Evolutionary conservation across 176 grass and related monocot species (phyloP), one percentile per base, ranked within the genome.

Genomic region (Aechmea fasciata): DNA sequence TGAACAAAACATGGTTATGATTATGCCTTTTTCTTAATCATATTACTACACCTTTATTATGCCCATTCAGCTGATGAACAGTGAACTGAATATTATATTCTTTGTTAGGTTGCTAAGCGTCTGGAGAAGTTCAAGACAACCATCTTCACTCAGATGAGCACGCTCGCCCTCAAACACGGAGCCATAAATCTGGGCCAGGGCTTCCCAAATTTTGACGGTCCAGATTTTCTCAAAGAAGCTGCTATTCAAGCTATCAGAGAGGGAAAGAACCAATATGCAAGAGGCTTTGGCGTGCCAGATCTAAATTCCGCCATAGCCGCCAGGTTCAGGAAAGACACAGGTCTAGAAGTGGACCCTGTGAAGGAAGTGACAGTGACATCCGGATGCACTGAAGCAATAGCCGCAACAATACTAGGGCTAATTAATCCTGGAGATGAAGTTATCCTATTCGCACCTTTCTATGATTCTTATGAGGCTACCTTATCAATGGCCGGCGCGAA

Each of bases 81-180:
- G 13, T n/a, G 13, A 57, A 17, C 15, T 15, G 2, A 25, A 70
- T 25, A 7, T 52, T 70, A 3, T 11, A 13, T 15, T 52, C 48
- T 77, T 61, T 22, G 14, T 48, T n/a, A 99, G 94, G 89, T 99
- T 1, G 94, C 94, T 49, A 90, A 93, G 54, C 79, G 89, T 11
- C 50, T 99, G 77, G 94, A 99, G 51, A 93, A 93, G 69, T 99
- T 99, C 57, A 99, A 99, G 71, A 99, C 89, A 6, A 99, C 94
- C 24, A 93, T 99, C 52, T 99, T 99, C 75, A 99, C 94, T 47
- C 86, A 99, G 73, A 99, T 99, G 94, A 99, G 94, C 78, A 92
- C 85, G 82, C 89, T 99, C 33, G 94, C 94, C 18, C 79, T 93
- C 63, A 99, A 93, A 67, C 87, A 93, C 81, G 87, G 83, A 71